These are phyloP conservation scores for Phytopythium chamaehyphon DNA, from an alignment of 352 stramenopile genomes.

Conservation along the genomic window DNA sequence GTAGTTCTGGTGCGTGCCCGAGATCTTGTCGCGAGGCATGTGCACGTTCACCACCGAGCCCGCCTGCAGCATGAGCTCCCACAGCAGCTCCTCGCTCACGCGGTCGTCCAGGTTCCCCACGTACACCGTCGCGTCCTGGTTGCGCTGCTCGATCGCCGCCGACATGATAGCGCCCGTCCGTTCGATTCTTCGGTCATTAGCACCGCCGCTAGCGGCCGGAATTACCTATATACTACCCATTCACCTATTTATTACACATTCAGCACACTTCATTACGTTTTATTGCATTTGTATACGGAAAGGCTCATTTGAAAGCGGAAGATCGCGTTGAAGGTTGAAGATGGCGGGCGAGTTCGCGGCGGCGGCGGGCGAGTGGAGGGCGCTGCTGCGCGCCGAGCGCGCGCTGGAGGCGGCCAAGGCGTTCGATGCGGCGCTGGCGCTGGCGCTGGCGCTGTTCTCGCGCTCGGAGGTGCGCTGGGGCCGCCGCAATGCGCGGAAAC, in stretches of 20 bases:
- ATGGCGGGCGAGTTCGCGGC: constrained; percentile 22
- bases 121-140: constrained; percentile 97
- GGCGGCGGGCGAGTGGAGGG: constrained; percentile 35
- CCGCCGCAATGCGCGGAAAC: neutral
- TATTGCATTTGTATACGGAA: neutral
- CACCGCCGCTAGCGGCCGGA: no score
- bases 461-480: constrained; percentile 9
- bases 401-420: constrained; percentile 10
- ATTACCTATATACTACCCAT: no score
- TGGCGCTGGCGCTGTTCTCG: constrained; percentile 30
- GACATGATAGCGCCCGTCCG: constrained; percentile 47
- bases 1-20: constrained; percentile 94
- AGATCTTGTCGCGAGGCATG: constrained; percentile 99
- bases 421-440: constrained; percentile 18
- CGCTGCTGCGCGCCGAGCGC: constrained; percentile 23
- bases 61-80: constrained; percentile 94
- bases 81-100: constrained; percentile 96
- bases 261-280: no score
- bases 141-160: constrained; percentile 84
- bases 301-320: neutral
- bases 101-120: constrained; percentile 97
- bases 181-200: no score
- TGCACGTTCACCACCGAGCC: constrained; percentile 97
- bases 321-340: neutral
- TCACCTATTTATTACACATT: no score